Conservation (phyloP, 106 monocot genomes). For the Platanthera zijinensis region DNA sequence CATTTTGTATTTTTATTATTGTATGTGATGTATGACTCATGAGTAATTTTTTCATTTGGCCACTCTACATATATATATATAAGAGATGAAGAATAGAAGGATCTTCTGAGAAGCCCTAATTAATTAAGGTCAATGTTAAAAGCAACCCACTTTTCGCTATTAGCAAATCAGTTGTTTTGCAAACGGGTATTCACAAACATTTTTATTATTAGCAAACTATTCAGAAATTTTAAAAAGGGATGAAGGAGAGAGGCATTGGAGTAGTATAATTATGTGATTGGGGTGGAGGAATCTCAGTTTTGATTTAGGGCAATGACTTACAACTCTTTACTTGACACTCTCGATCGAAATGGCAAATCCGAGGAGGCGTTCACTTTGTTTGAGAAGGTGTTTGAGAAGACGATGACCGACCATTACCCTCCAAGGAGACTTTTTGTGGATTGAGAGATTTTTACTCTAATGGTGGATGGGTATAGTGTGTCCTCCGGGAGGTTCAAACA, state of each 20-base stretch:
- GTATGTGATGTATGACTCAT: too few species aligned
- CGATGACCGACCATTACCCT: constrained; percentile 54
- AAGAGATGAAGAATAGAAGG: too few species aligned
- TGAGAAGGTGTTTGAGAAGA: constrained; percentile 17
- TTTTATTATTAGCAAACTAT: too few species aligned
- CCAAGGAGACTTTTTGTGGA: constrained; percentile 54
- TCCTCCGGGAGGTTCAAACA: constrained; percentile 46
- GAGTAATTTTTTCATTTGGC: too few species aligned
- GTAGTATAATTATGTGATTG: constrained; percentile 29
- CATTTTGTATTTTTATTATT: too few species aligned
- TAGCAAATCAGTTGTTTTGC: too few species aligned
- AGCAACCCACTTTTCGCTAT: too few species aligned
- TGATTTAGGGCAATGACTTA: constrained; percentile 53
- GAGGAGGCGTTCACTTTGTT: constrained; percentile 50
- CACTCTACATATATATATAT: too few species aligned
- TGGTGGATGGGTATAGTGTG: constrained; percentile 53
- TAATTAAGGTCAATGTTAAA: too few species aligned
- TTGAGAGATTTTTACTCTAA: constrained; percentile 62
- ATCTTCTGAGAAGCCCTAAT: too few species aligned
- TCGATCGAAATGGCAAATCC: constrained; percentile 46
- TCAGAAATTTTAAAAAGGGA: constrained; percentile 42
- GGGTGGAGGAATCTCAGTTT: constrained; percentile 38
- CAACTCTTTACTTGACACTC: constrained; percentile 55
- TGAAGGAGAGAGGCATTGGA: constrained; percentile 59
- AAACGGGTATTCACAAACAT: too few species aligned